Evolutionary conservation across 2,329 filamentous ascomycete genomes (phyloP).

Genomic region (Aspergillus sp.): DNA sequence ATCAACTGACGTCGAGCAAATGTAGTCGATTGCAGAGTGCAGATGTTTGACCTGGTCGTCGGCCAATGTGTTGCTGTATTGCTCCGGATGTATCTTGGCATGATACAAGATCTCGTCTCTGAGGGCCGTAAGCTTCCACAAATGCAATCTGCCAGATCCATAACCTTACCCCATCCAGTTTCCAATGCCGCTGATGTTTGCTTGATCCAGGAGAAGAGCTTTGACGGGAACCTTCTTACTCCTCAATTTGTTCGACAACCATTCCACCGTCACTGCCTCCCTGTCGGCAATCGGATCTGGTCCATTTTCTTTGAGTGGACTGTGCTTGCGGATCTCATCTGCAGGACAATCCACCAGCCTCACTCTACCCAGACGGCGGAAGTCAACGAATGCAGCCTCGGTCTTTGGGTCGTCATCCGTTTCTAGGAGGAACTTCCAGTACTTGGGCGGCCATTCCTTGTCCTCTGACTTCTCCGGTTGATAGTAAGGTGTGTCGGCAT

Average conservation of each 20-base stretch:
- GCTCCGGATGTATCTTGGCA: conserved; percentile 79
- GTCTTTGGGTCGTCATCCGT: conserved; percentile 54
- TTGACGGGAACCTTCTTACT: conserved; percentile 81
- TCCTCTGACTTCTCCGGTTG: conserved; percentile 51
- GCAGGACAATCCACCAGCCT: conserved; percentile 73
- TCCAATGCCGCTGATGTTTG: conserved; percentile 81
- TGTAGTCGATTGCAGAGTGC: conserved; percentile 62
- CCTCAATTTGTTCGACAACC: conserved; percentile 60
- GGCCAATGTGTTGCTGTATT: conserved; percentile 75
- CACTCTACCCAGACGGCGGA: conserved; percentile 68
- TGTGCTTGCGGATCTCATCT: conserved; percentile 62
- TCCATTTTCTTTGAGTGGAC: conserved; percentile 81
- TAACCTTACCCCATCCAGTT: conserved; percentile 78
- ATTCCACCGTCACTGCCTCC: conserved; percentile 65
- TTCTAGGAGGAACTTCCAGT: conserved; percentile 74
- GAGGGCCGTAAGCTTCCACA: conserved; percentile 4
- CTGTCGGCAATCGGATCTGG: conserved; percentile 84
- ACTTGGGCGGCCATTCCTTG: conserved; percentile 76
- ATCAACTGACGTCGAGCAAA: conserved; percentile 72
- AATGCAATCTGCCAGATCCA: not conserved
- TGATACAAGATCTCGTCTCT: conserved; percentile 86
- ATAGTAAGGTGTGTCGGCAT: conserved; percentile 71
- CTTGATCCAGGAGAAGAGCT: conserved; percentile 77
- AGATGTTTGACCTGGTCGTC: conserved; percentile 62
- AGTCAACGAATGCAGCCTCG: conserved; percentile 71